Percentiles rank a stretch among this genome's conserved stretches.
Conservation (phyloP, 805 yeast genomes). For the Cyberlindnera nakhonratchasimensis region DNA sequence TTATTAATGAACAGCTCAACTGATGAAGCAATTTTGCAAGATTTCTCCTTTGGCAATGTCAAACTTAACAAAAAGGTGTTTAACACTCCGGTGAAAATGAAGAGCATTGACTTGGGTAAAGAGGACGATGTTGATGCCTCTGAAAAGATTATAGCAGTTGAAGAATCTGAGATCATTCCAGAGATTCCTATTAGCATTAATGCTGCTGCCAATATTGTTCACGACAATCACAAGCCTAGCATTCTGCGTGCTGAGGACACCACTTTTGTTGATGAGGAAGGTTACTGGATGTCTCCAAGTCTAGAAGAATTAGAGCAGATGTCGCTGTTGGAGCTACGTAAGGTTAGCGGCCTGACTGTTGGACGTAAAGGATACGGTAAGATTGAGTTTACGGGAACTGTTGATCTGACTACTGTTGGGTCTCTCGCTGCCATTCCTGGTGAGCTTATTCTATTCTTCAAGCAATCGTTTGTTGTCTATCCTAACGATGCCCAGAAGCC, state of each 20-base stretch:
- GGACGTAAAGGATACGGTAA: constrained; percentile 76
- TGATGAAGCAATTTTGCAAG: constrained; percentile 62
- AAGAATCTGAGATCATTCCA: background rate
- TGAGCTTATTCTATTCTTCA: constrained; percentile 55
- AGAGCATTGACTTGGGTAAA: background rate
- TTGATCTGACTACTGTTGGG: constrained; percentile 71
- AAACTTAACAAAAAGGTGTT: constrained; percentile 12
- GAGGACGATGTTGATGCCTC: background rate
- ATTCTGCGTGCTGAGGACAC: constrained; percentile 12
- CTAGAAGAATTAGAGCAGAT: constrained; percentile 55
- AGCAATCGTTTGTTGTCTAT: constrained; percentile 62
- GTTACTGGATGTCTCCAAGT: constrained; percentile 86
- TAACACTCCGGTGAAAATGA: constrained; percentile 9
- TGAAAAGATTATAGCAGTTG: background rate
- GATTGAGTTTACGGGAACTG: constrained; percentile 73
- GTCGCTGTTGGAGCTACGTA: constrained; percentile 60
- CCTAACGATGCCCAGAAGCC: constrained; percentile 66
- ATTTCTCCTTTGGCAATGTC: constrained; percentile 10
- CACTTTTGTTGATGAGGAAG: constrained; percentile 48
- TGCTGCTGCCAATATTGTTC: background rate
- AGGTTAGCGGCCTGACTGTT: constrained; percentile 61
- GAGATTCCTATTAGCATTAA: no score
- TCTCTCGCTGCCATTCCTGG: constrained; percentile 63
- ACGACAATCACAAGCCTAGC: constrained; percentile 1
- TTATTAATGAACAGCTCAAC: constrained; percentile 43